These are phyloP conservation scores for Epichloe amarillans DNA, from an alignment of 2,329 filamentous ascomycete genomes.

Conservation along the genomic window DNA sequence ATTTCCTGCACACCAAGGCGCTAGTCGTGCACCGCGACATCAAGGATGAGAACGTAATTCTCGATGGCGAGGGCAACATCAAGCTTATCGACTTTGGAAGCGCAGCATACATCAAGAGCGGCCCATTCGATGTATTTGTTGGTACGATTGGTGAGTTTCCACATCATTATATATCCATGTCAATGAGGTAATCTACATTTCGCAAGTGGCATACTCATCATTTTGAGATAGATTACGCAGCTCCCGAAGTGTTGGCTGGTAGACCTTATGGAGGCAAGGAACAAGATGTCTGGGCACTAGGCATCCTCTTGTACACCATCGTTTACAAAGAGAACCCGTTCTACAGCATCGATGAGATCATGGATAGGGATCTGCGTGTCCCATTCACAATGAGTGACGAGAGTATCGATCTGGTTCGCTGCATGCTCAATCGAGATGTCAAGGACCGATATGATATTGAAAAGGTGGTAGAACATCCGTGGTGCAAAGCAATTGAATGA, in stretches of 20 bases:
- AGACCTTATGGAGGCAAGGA: slow-evolving; percentile 88
- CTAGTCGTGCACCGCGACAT: slow-evolving; percentile 94
- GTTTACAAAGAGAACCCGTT: slow-evolving; percentile 99
- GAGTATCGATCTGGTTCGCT: slow-evolving; percentile 79
- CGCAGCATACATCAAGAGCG: slow-evolving; percentile 95
- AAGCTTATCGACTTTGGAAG: slow-evolving; percentile 98
- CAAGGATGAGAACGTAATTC: slow-evolving; percentile 95
- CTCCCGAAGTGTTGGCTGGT: slow-evolving; percentile 91
- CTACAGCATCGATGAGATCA: slow-evolving; percentile 97
- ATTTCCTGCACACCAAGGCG: slow-evolving; percentile 83
- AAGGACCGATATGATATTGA: slow-evolving; percentile 72
- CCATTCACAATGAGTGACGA: slow-evolving; percentile 82
- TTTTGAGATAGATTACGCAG: slow-evolving; percentile 67
- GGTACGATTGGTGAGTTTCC: slow-evolving; percentile 76
- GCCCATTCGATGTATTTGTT: slow-evolving; percentile 97
- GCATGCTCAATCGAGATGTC: slow-evolving; percentile 88
- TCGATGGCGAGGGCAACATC: slow-evolving; percentile 89
- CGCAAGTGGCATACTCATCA: not conserved
- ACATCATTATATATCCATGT: too few relatives aligned
- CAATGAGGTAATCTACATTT: not conserved
- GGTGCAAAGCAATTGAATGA: slow-evolving; percentile 34
- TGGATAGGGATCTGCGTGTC: slow-evolving; percentile 87
- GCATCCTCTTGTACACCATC: slow-evolving; percentile 94
- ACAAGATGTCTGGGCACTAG: slow-evolving; percentile 96
- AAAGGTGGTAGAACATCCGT: slow-evolving; percentile 79